Percentiles rank a stretch among this genome's conserved stretches.
These are phyloP conservation scores for Aspergillus brunneoviolaceus DNA, from an alignment of 2,329 filamentous ascomycete species.

Conservation along the genomic window DNA sequence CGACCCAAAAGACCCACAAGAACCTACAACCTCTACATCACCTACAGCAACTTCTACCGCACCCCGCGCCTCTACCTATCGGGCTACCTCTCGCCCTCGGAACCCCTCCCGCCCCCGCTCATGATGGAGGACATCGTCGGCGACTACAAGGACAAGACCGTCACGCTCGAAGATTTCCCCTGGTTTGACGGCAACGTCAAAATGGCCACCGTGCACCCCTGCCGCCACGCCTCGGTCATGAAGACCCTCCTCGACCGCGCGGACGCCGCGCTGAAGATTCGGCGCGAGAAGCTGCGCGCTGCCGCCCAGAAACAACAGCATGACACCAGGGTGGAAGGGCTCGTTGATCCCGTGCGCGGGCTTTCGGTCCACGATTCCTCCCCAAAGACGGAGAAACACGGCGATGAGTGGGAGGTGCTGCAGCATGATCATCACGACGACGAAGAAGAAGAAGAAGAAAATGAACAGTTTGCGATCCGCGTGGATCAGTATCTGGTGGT, in stretches of 20 bases:
- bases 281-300: conserved; percentile 75
- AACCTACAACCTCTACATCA: conserved; percentile 98
- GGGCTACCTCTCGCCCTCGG: conserved; percentile 76
- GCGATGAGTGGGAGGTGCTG: conserved; percentile 65
- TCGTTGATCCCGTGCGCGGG: conserved; percentile 76
- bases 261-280: conserved; percentile 85
- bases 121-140: conserved; percentile 98
- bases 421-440: conserved; percentile 41
- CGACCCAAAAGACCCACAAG: conserved; percentile 54
- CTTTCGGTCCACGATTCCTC: conserved; percentile 54
- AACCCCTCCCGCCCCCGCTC: conserved; percentile 74
- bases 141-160: conserved; percentile 97
- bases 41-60: conserved; percentile 94
- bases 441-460: conserved; percentile 45
- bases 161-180: conserved; percentile 95
- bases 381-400: conserved; percentile 42
- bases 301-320: conserved; percentile 42
- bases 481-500: conserved; percentile 55
- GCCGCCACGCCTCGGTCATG: conserved; percentile 97
- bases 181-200: conserved; percentile 90
- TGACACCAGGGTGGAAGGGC: conserved; percentile 69
- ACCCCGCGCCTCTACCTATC: conserved; percentile 94
- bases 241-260: conserved; percentile 94
- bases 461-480: conserved; percentile 48
- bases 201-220: conserved; percentile 95